Conservation (phyloP, 768 basidiomycete species). For the Suillus brevipes region DNA sequence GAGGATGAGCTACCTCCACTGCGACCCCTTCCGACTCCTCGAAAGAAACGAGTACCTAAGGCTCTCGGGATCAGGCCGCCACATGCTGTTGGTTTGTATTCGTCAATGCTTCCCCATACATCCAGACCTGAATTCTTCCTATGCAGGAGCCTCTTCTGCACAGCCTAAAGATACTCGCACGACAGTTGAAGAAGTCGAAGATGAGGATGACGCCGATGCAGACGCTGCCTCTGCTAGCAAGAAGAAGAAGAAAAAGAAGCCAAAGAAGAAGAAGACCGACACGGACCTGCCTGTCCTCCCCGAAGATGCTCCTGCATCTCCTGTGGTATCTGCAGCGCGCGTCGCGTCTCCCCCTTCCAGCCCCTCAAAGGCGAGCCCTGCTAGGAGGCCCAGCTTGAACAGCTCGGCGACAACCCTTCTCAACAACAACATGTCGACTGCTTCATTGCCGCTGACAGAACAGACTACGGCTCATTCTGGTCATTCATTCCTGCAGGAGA, state of each 20-base stretch:
- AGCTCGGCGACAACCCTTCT: constrained; percentile 22
- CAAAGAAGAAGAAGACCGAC: constrained; percentile 65
- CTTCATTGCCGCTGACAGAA: constrained; percentile 43
- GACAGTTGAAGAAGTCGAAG: constrained; percentile 74
- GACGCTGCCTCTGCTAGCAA: constrained; percentile 31
- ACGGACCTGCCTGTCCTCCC: constrained; percentile 24
- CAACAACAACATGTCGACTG: constrained; percentile 34
- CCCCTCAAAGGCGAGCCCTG: constrained; percentile 20
- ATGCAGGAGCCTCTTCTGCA: constrained; percentile 21
- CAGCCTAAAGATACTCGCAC: constrained; percentile 39
- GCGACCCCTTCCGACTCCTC: constrained; percentile 12
- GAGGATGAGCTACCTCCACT: constrained; percentile 12
- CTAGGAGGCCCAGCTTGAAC: constrained; percentile 15
- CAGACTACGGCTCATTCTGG: constrained; percentile 64
- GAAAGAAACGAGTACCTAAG: constrained; percentile 11
- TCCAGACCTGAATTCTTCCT: neutral
- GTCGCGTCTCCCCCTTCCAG: constrained; percentile 21
- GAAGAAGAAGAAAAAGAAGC: constrained; percentile 79
- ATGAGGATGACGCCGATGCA: constrained; percentile 52
- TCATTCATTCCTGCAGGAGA: constrained; percentile 64
- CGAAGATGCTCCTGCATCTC: constrained; percentile 14
- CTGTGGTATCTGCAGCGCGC: constrained; percentile 17
- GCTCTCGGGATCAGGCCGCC: neutral
- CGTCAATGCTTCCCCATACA: neutral
- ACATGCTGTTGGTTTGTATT: constrained; percentile 14